Evolutionary conservation across 164 flowering plant genomes (phyloP).

Genomic region (Taxillus chinensis): DNA sequence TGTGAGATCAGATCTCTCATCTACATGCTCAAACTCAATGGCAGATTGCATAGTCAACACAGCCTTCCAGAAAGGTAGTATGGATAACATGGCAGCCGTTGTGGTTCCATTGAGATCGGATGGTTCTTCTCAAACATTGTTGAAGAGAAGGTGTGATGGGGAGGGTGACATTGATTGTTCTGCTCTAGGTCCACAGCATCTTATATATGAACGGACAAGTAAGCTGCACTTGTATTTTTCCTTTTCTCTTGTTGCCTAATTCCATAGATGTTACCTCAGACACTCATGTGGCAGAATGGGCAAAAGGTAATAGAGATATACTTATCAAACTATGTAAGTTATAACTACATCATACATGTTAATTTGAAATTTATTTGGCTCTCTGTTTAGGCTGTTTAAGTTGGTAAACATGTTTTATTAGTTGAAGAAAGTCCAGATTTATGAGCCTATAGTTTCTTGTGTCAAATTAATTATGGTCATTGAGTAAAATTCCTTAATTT

Average conservation of each 20-base stretch:
- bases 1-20: conserved; percentile 19
- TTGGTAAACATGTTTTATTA: too few relatives aligned
- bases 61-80: conserved; percentile 81
- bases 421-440: too few relatives aligned
- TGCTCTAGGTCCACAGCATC: conserved; percentile 18
- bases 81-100: conserved; percentile 87
- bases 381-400: too few relatives aligned
- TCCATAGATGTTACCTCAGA: not conserved
- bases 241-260: not conserved
- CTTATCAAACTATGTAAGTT: too few relatives aligned
- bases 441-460: too few relatives aligned
- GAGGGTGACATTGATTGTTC: conserved; percentile 18
- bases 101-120: conserved; percentile 54
- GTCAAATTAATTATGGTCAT: too few relatives aligned
- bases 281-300: not conserved
- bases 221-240: not conserved
- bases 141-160: conserved; percentile 20
- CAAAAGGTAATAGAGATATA: too few relatives aligned
- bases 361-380: too few relatives aligned
- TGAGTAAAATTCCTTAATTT: too few relatives aligned
- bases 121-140: conserved; percentile 15
- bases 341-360: too few relatives aligned
- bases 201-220: conserved; percentile 31
- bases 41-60: conserved; percentile 74
- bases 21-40: conserved; percentile 49